Conservation (phyloP, 805 yeast species). For the Barnettozyma sp. region DNA sequence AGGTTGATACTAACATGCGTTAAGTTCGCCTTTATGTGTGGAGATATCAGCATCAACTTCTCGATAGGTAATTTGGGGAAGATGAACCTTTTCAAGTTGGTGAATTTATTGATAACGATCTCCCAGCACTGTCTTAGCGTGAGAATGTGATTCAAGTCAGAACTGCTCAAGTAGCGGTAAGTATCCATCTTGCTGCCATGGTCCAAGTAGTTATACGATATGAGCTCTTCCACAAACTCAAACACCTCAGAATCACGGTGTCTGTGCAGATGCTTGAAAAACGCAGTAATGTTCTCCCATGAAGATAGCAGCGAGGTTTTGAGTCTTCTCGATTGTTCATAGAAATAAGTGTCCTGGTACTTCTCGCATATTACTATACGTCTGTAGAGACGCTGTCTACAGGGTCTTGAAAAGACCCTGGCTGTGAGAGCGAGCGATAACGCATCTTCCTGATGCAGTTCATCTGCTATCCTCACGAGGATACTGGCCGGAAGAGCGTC, state of each 20-base stretch:
- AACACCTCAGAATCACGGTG: constrained; percentile 6
- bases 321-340: constrained; percentile 7
- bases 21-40: constrained; percentile 4
- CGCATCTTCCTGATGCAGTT: constrained; percentile 17
- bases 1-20: constrained; percentile 11
- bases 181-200: constrained; percentile 17
- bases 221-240: constrained; percentile 17
- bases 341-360: constrained; percentile 18
- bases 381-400: constrained; percentile 18
- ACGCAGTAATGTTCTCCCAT: constrained; percentile 15
- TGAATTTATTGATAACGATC: constrained; percentile 12
- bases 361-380: constrained; percentile 22
- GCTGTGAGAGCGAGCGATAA: constrained; percentile 11
- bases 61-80: constrained; percentile 19
- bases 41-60: constrained; percentile 8
- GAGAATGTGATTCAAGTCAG: constrained; percentile 14
- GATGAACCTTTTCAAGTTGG: constrained; percentile 12
- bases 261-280: constrained; percentile 13
- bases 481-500: constrained; percentile 17
- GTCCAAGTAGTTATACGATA: constrained; percentile 19
- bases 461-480: constrained; percentile 10
- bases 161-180: constrained; percentile 10
- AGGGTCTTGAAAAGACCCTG: constrained; percentile 13
- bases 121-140: constrained; percentile 20
- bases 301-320: constrained; percentile 16